Evolutionary conservation across 179 eudicot genomes (phyloP).

Genomic region (Drosera spatulata): DNA sequence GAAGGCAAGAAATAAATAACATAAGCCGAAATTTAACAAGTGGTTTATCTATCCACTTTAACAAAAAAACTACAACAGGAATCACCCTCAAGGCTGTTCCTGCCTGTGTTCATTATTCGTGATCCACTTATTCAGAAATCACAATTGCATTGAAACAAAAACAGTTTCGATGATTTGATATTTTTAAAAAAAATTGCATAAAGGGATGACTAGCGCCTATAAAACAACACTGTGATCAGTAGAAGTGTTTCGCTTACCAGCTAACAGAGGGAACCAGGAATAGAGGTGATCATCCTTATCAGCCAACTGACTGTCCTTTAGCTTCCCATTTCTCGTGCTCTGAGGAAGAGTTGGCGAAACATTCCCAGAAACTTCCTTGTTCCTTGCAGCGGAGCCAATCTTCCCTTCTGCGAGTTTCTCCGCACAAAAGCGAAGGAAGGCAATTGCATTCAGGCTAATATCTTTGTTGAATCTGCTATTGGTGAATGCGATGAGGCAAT

Average conservation of each 20-base stretch:
- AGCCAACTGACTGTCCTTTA: background rate
- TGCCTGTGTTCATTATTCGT: too few relatives aligned
- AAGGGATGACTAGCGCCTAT: too few relatives aligned
- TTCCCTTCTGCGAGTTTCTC: conserved; percentile 97
- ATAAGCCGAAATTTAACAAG: background rate
- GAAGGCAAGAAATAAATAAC: background rate
- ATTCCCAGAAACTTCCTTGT: too few relatives aligned
- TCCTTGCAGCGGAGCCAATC: conserved; percentile 51
- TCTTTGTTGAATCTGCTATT: conserved; percentile 83
- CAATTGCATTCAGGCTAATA: conserved; percentile 16
- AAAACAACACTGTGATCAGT: background rate
- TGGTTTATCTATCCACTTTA: too few relatives aligned
- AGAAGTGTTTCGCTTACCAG: conserved; percentile 41
- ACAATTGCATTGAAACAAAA: too few relatives aligned
- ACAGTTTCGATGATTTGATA: too few relatives aligned
- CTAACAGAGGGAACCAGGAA: conserved; percentile 88
- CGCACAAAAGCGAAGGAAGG: conserved; percentile 96
- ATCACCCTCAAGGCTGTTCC: too few relatives aligned
- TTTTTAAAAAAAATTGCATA: too few relatives aligned
- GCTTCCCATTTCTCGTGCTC: conserved; percentile 27
- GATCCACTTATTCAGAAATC: too few relatives aligned
- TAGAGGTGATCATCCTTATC: conserved; percentile 57
- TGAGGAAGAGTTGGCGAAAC: conserved; percentile 4
- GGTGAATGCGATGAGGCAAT: conserved; percentile 91
- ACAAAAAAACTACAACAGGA: too few relatives aligned